Percentiles rank a stretch among this genome's conserved stretches.
These are phyloP conservation scores for Metschnikowia cerradonensis DNA, from an alignment of 805 yeast species.

Conservation along the genomic window DNA sequence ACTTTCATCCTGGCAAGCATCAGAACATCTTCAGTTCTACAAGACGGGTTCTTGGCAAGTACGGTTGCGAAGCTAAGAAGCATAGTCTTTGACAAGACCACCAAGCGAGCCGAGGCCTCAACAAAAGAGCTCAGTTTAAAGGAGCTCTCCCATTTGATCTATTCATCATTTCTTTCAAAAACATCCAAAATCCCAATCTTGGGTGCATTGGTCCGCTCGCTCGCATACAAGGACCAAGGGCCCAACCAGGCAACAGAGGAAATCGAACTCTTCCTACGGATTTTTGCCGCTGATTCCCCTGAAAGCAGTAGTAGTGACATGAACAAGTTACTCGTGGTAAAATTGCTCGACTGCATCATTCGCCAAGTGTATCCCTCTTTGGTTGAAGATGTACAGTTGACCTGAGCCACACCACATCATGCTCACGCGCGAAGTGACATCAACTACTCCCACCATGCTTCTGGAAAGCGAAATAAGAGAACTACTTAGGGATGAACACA, in stretches of 20 bases:
- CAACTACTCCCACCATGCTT: not conserved
- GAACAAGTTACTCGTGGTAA: slow-evolving; percentile 22
- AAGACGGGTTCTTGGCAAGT: slow-evolving; percentile 12
- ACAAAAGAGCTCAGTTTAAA: not conserved
- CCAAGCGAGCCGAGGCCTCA: not conserved
- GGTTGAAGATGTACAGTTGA: not conserved
- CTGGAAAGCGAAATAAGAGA: not conserved
- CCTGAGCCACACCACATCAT: not conserved
- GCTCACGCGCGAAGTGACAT: not conserved
- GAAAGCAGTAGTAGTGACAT: slow-evolving; percentile 10
- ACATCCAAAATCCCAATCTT: not conserved
- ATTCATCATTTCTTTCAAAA: not conserved
- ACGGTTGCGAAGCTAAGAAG: slow-evolving; percentile 14
- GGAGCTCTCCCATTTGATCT: slow-evolving; percentile 3
- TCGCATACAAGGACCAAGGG: slow-evolving; percentile 14
- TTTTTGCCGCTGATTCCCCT: slow-evolving; percentile 14
- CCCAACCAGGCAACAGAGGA: slow-evolving; percentile 14
- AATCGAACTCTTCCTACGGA: slow-evolving; percentile 12
- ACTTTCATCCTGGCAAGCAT: slow-evolving; percentile 1
- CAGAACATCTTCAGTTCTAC: slow-evolving; percentile 7
- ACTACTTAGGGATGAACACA: not conserved
- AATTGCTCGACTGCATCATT: slow-evolving; percentile 22
- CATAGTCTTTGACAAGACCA: slow-evolving; percentile 12
- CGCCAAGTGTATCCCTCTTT: slow-evolving; percentile 24
- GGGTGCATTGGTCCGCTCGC: slow-evolving; percentile 7